A percentile compares a stretch with the other conserved stretches of the same genome.
Conservation (phyloP, 495 filamentous ascomycete species). For the Podospora bellae-mahoneyi region DNA sequence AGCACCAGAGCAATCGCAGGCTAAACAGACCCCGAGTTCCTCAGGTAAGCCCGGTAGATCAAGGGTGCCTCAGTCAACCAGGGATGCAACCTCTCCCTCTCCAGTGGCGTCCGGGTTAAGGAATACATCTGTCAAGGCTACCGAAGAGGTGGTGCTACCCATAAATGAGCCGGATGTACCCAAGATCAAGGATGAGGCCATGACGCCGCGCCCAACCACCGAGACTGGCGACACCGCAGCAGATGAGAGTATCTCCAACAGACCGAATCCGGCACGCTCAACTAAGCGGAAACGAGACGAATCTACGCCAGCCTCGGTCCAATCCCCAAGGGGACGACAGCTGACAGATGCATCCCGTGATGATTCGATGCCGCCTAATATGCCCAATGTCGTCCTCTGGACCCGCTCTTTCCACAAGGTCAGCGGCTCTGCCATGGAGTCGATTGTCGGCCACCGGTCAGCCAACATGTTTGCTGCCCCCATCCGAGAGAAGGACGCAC, state of each 20-base stretch:
- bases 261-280: slow-evolving; percentile 24
- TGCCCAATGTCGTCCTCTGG: slow-evolving; percentile 60
- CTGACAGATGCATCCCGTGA: slow-evolving; percentile 15
- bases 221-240: slow-evolving; percentile 49
- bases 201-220: slow-evolving; percentile 54
- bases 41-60: slow-evolving; percentile 18
- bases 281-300: slow-evolving; percentile 50
- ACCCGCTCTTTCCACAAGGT: slow-evolving; percentile 76
- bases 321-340: slow-evolving; percentile 18
- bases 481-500: slow-evolving; percentile 78
- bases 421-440: slow-evolving; percentile 73
- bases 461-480: slow-evolving; percentile 84
- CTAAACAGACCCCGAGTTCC: slow-evolving; percentile 10
- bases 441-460: slow-evolving; percentile 79
- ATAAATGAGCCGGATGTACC: slow-evolving; percentile 19
- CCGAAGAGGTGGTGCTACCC: slow-evolving; percentile 20
- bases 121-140: not conserved
- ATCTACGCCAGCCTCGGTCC: slow-evolving; percentile 29
- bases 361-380: slow-evolving; percentile 14
- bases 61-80: slow-evolving; percentile 9
- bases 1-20: not conserved
- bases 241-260: slow-evolving; percentile 40
- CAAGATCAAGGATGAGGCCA: slow-evolving; percentile 66
- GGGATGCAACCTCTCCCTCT: slow-evolving; percentile 22
- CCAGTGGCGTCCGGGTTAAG: not conserved